Evolutionary conservation across 257 asterid species (phyloP).

Genomic region (Apocynum venetum): DNA sequence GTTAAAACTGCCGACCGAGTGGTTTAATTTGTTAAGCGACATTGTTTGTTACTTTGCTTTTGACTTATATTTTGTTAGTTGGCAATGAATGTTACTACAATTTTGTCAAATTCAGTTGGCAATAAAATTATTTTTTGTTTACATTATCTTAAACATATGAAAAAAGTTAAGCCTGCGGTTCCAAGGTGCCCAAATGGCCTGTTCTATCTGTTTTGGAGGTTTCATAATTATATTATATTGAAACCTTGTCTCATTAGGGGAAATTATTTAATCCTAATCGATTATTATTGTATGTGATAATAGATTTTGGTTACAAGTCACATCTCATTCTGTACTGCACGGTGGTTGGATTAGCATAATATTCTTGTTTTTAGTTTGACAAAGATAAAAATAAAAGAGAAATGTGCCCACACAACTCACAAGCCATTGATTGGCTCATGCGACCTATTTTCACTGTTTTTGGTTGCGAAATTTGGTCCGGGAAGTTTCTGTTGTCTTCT

Average conservation of each 20-base stretch:
- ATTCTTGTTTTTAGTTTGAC: not conserved
- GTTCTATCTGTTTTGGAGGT: not conserved
- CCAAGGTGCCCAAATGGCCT: conserved; percentile 7
- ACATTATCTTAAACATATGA: not conserved
- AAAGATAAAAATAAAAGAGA: not conserved
- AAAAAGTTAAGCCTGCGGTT: not conserved
- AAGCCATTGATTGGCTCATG: too few species aligned
- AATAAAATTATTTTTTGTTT: conserved; percentile 7
- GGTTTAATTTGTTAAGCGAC: conserved; percentile 10
- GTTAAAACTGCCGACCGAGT: conserved; percentile 25
- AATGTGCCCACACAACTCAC: not conserved
- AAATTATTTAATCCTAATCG: not conserved
- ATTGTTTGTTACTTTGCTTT: not conserved
- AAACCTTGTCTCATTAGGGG: not conserved
- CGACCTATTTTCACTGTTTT: too few species aligned
- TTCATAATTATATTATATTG: not conserved
- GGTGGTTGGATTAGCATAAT: conserved; percentile 3
- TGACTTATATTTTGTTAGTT: conserved; percentile 18
- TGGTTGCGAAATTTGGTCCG: too few species aligned
- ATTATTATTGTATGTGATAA: not conserved
- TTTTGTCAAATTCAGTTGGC: conserved; percentile 15
- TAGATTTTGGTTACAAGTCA: not conserved
- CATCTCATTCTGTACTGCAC: not conserved
- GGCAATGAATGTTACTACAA: not conserved
- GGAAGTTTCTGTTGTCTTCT: too few species aligned